A percentile compares a stretch with the other conserved stretches of the same genome.
Conservation (phyloP, 1,284 basidiomycete genomes). For the Paramarasmius palmivorus region DNA sequence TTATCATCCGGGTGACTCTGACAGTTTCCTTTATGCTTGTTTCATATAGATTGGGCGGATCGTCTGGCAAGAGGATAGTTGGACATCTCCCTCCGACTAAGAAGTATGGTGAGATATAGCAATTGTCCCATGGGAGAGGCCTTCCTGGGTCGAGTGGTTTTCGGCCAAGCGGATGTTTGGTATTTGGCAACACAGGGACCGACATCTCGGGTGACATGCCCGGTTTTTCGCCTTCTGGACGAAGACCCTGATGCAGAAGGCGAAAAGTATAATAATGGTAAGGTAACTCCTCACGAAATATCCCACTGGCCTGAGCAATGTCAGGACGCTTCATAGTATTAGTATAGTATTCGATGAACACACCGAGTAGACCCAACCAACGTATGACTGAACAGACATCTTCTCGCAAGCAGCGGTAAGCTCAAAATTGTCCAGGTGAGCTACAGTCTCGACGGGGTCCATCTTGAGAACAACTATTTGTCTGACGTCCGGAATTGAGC, state of each 20-base stretch:
- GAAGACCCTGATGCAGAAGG: conserved; percentile 7
- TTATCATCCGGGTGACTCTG: not conserved
- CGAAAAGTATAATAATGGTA: conserved; percentile 7
- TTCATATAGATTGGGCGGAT: not conserved
- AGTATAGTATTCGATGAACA: too few species aligned
- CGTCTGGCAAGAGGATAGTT: not conserved
- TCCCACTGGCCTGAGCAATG: too few species aligned
- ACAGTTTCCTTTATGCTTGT: not conserved
- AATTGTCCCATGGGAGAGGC: conserved; percentile 14
- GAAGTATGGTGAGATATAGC: conserved; percentile 9
- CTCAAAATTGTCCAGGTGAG: conserved; percentile 4
- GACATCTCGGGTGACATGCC: conserved; percentile 11
- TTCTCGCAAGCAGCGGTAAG: conserved; percentile 6
- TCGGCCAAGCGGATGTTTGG: conserved; percentile 7
- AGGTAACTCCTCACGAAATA: not conserved
- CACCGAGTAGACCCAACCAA: conserved; percentile 4
- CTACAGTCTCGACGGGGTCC: conserved; percentile 7
- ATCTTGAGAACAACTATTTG: conserved; percentile 6
- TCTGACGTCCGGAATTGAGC: too few species aligned
- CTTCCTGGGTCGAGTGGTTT: conserved; percentile 4
- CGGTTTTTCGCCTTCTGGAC: not conserved
- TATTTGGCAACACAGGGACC: conserved; percentile 13
- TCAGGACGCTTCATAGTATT: too few species aligned
- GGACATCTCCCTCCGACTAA: not conserved
- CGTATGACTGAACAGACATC: conserved; percentile 6